A percentile compares a stretch with the other conserved stretches of the same genome.
Conservation (phyloP, 257 asterid species). For the Eucommia ulmoides region DNA sequence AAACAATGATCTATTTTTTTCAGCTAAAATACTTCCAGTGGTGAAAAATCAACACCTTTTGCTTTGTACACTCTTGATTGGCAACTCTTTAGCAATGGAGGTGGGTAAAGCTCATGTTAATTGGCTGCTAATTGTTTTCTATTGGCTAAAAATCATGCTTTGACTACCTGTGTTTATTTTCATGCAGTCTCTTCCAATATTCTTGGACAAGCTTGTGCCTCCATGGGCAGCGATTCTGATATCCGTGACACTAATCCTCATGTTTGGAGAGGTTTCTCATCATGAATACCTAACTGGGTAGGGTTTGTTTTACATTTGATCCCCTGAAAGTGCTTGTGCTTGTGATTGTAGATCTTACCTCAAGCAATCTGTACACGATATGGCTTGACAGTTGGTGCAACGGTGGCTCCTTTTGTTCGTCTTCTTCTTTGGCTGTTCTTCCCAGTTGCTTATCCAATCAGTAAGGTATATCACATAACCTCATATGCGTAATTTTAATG, state of each 20-base stretch:
- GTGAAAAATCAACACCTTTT: conserved; percentile 96
- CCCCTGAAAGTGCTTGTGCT: no score
- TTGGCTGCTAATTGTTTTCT: not conserved
- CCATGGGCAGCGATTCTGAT: conserved; percentile 94
- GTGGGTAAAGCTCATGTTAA: conserved; percentile 28
- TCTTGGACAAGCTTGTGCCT: conserved; percentile 94
- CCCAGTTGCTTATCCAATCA: conserved; percentile 88
- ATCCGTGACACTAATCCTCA: conserved; percentile 90
- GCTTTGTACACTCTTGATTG: conserved; percentile 99
- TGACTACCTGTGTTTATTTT: conserved; percentile 1
- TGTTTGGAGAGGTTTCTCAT: conserved; percentile 80
- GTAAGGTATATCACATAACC: conserved; percentile 92
- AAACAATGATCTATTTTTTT: no score
- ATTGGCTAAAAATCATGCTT: not conserved
- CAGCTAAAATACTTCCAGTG: conserved; percentile 95
- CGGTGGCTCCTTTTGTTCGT: conserved; percentile 73
- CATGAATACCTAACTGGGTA: conserved; percentile 2
- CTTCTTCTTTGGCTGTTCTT: conserved; percentile 87
- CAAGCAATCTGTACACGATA: conserved; percentile 97
- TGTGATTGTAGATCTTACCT: conserved; percentile 65
- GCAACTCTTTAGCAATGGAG: conserved; percentile 99
- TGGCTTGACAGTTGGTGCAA: conserved; percentile 90
- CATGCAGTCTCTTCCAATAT: conserved; percentile 85
- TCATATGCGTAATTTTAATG: not conserved
- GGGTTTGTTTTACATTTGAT: conserved; percentile 2